Percentiles rank a stretch among this genome's conserved stretches.
phyloP scores from a whole-genome alignment of 2,329 filamentous ascomycete genomes.

The Curvularia sp. region DNA sequence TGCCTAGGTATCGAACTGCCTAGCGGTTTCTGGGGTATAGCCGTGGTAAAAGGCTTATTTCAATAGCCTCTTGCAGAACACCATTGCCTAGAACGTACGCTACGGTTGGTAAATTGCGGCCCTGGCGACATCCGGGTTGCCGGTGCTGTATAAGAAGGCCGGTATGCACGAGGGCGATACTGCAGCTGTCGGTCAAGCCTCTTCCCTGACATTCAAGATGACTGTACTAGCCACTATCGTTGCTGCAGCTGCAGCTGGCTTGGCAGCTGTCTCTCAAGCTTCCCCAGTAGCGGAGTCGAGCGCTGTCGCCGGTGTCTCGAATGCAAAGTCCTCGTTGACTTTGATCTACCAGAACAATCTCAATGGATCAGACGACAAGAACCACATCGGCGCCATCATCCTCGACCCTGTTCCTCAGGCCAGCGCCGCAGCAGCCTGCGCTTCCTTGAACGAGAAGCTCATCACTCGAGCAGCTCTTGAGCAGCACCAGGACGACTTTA shows the following conservation, averaged over 20 bases:
- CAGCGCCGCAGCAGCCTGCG: conserved; percentile 55
- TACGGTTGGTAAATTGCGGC: conserved; percentile 21
- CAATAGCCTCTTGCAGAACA: conserved; percentile 30
- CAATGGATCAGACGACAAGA: conserved; percentile 60
- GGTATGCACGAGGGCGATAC: conserved; percentile 1
- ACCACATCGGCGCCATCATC: conserved; percentile 61
- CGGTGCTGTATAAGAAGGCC: conserved; percentile 32
- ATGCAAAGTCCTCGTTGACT: conserved; percentile 55
- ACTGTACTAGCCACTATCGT: conserved; percentile 31
- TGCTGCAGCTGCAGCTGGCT: conserved; percentile 29
- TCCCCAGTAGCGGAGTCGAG: conserved; percentile 28
- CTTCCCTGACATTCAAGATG: conserved; percentile 24
- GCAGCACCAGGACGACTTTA: conserved; percentile 56
- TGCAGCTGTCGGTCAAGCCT: conserved; percentile 8
- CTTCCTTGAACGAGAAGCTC: conserved; percentile 57
- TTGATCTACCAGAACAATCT: conserved; percentile 63
- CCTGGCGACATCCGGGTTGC: conserved; percentile 35
- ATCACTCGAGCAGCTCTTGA: conserved; percentile 53
- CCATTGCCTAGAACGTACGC: conserved; percentile 26
- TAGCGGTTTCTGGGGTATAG: conserved; percentile 30
- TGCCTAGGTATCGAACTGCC: conserved; percentile 37
- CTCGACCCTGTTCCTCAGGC: conserved; percentile 53
- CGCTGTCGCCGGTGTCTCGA: conserved; percentile 26
- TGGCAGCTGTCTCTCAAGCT: conserved; percentile 26
- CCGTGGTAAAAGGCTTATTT: conserved; percentile 37